Evolutionary conservation across 176 grass and related monocot species (phyloP).

Genomic region (Luzula sylvatica): DNA sequence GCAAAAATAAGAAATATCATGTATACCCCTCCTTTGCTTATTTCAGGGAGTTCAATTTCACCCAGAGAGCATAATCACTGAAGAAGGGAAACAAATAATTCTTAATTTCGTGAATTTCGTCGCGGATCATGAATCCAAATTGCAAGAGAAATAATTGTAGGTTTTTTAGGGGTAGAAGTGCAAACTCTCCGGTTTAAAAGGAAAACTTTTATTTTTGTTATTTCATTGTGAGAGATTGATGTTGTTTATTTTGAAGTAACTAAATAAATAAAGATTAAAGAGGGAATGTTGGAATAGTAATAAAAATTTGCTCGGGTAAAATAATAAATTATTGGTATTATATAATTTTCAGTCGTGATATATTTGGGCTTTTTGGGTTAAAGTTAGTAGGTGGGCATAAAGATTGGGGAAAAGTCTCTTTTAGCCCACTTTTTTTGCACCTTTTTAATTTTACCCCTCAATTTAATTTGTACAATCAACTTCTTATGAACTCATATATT

Average conservation of each 20-base stretch:
- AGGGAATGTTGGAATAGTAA: too few relatives aligned
- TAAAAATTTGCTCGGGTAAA: too few relatives aligned
- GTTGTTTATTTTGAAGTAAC: background rate
- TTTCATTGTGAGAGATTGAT: background rate
- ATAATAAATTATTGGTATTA: too few relatives aligned
- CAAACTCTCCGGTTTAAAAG: background rate
- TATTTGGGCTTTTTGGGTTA: too few relatives aligned
- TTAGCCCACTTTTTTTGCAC: too few relatives aligned
- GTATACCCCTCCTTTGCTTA: background rate
- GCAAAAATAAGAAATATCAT: background rate
- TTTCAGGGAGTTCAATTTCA: constrained; percentile 91
- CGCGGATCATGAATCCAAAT: constrained; percentile 20
- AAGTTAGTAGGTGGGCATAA: too few relatives aligned
- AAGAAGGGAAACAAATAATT: constrained; percentile 72
- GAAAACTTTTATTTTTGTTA: background rate
- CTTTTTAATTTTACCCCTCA: too few relatives aligned
- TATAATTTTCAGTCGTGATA: too few relatives aligned
- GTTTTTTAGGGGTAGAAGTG: background rate
- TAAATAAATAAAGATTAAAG: too few relatives aligned
- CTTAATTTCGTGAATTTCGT: constrained; percentile 64
- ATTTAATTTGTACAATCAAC: too few relatives aligned
- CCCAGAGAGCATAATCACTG: constrained; percentile 92
- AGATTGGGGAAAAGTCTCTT: too few relatives aligned
- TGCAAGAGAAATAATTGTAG: background rate
- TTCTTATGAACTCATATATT: too few relatives aligned